Percentiles rank a stretch among this genome's conserved stretches.
These are phyloP conservation scores for Moelleriella libera DNA, from an alignment of 2,329 filamentous ascomycete genomes.

Conservation along the genomic window DNA sequence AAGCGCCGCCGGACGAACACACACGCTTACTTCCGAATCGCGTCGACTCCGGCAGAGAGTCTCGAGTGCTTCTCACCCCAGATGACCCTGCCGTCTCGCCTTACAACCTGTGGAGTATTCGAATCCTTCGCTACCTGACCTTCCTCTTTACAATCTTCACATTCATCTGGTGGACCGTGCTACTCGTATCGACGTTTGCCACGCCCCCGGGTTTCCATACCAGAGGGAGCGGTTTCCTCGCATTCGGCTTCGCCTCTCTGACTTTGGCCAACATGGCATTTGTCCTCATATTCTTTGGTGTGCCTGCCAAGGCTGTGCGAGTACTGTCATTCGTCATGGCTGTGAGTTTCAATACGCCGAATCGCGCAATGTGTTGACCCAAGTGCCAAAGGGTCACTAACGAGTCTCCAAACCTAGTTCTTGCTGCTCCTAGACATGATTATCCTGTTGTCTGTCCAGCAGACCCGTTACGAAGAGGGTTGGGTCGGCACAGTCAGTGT, in stretches of 20 bases:
- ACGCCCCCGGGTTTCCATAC: slow-evolving; percentile 78
- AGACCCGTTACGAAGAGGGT: slow-evolving; percentile 69
- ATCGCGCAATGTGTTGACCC: not conserved
- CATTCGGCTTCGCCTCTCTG: slow-evolving; percentile 71
- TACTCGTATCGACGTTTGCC: slow-evolving; percentile 82
- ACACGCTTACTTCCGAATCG: slow-evolving; percentile 57
- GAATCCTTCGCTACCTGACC: slow-evolving; percentile 64
- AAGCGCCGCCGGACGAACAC: slow-evolving; percentile 31
- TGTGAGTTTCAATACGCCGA: slow-evolving; percentile 8
- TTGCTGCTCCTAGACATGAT: slow-evolving; percentile 50
- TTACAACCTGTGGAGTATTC: slow-evolving; percentile 88
- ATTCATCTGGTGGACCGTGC: slow-evolving; percentile 84
- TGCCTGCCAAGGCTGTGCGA: slow-evolving; percentile 67
- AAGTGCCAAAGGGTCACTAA: not conserved
- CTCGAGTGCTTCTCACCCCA: slow-evolving; percentile 21
- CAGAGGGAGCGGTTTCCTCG: slow-evolving; percentile 83
- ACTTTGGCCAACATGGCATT: slow-evolving; percentile 64
- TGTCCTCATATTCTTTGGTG: slow-evolving; percentile 72
- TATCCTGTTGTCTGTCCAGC: slow-evolving; percentile 61
- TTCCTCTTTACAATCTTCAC: slow-evolving; percentile 60
- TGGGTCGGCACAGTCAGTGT: slow-evolving; percentile 84
- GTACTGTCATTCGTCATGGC: slow-evolving; percentile 57
- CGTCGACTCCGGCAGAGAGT: slow-evolving; percentile 38
- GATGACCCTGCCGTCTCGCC: slow-evolving; percentile 54
- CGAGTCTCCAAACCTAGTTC: slow-evolving; percentile 8